These are phyloP conservation scores for Filobasidium uniguttulatum DNA, from an alignment of 1,284 basidiomycete genomes.

Conservation along the genomic window DNA sequence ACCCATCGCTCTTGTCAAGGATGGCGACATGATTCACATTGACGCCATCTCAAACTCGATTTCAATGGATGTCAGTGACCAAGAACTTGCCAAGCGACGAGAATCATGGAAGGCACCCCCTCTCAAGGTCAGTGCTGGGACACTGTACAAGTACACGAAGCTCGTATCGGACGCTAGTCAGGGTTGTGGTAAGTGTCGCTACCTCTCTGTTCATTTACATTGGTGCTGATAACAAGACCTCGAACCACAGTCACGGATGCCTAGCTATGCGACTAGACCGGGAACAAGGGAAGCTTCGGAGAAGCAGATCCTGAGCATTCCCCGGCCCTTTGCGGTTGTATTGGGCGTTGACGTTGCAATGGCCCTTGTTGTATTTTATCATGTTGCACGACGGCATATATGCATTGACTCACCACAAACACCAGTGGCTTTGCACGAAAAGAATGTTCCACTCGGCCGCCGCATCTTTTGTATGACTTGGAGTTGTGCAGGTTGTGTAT, in stretches of 20 bases:
- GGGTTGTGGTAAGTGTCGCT: slow-evolving; percentile 30
- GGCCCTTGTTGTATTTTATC: no score
- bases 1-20: slow-evolving; percentile 83
- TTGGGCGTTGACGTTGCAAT: no score
- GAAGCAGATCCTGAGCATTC: no score
- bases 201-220: neutral
- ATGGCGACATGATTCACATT: slow-evolving; percentile 76
- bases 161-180: slow-evolving; percentile 56
- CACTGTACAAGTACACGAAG: slow-evolving; percentile 77
- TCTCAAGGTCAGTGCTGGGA: slow-evolving; percentile 69
- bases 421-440: no score
- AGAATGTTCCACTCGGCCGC: no score
- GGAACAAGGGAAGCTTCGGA: no score
- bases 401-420: no score
- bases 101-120: slow-evolving; percentile 68
- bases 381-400: no score
- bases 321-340: no score
- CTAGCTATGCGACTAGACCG: no score
- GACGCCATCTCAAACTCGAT: slow-evolving; percentile 67
- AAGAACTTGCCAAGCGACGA: slow-evolving; percentile 57
- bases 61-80: slow-evolving; percentile 65
- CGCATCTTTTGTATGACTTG: no score
- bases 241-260: neutral
- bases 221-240: neutral
- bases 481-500: no score